A percentile compares a stretch with the other conserved stretches of the same genome.
Evolutionary conservation across 495 filamentous ascomycete genomes (phyloP).

Genomic region (Podospora appendiculata): DNA sequence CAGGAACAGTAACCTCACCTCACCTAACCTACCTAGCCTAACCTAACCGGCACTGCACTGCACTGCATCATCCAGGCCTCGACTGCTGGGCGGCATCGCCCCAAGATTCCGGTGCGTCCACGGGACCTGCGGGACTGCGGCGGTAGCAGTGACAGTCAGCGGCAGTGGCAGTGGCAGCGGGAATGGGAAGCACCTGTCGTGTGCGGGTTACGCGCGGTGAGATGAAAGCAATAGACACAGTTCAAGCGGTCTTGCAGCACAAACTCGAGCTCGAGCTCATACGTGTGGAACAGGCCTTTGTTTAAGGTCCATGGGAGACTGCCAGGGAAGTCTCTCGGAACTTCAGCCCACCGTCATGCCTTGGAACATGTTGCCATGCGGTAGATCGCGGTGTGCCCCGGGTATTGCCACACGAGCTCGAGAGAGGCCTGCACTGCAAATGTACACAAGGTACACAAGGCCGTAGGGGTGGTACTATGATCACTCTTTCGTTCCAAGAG

Average conservation of each 20-base stretch:
- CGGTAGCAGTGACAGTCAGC: too few relatives aligned
- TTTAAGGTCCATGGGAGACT: slow-evolving; percentile 9
- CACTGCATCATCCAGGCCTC: not conserved
- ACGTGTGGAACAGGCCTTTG: not conserved
- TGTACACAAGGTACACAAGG: too few relatives aligned
- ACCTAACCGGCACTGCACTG: not conserved
- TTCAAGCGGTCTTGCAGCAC: slow-evolving; percentile 1
- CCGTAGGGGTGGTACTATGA: too few relatives aligned
- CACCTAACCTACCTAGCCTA: too few relatives aligned
- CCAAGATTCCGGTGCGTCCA: slow-evolving; percentile 6
- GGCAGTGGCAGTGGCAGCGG: too few relatives aligned
- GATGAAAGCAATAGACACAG: not conserved
- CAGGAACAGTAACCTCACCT: too few relatives aligned
- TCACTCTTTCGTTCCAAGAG: slow-evolving; percentile 7
- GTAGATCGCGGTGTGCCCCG: slow-evolving; percentile 13
- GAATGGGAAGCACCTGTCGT: too few relatives aligned
- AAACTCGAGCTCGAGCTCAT: not conserved
- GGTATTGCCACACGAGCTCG: too few relatives aligned
- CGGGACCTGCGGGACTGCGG: too few relatives aligned
- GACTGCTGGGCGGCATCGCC: slow-evolving; percentile 5
- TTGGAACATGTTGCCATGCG: slow-evolving; percentile 16
- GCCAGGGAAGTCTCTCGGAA: slow-evolving; percentile 15
- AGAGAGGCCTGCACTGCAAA: too few relatives aligned
- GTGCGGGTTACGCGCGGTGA: too few relatives aligned
- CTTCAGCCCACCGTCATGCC: slow-evolving; percentile 20